A percentile compares a stretch with the other conserved stretches of the same genome.
phyloP scores from a whole-genome alignment of 441 rosid species.

The Isatis lusitanica region DNA sequence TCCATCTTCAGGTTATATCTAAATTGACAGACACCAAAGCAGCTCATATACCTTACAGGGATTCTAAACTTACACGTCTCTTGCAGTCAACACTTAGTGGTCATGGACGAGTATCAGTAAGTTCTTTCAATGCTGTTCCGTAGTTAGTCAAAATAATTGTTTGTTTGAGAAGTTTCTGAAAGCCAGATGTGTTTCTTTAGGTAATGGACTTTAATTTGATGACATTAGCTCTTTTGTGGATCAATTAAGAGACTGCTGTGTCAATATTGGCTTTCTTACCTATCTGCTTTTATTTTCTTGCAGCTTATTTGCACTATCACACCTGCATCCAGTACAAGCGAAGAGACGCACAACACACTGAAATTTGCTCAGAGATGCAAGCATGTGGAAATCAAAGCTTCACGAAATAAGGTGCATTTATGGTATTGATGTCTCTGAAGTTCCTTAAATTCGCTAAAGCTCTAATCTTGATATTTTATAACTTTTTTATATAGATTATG shows the following conservation, averaged over 20 bases:
- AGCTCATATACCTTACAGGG: slow-evolving; percentile 77
- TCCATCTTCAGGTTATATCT: slow-evolving; percentile 74
- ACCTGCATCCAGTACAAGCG: slow-evolving; percentile 86
- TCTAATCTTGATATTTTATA: slow-evolving; percentile 18
- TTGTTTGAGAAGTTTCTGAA: slow-evolving; percentile 15
- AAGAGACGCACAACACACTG: slow-evolving; percentile 95
- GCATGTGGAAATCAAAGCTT: slow-evolving; percentile 81
- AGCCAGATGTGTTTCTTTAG: slow-evolving; percentile 5
- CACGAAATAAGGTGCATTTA: slow-evolving; percentile 75
- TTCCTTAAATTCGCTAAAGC: slow-evolving; percentile 12
- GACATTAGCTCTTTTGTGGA: slow-evolving; percentile 12
- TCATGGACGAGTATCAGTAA: slow-evolving; percentile 83
- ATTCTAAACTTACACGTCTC: slow-evolving; percentile 78
- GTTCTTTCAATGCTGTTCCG: slow-evolving; percentile 13
- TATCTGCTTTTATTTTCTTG: slow-evolving; percentile 31
- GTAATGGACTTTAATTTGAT: slow-evolving; percentile 15
- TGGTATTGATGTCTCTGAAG: slow-evolving; percentile 22
- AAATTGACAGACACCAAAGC: slow-evolving; percentile 63
- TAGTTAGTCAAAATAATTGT: neutral
- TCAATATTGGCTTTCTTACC: slow-evolving; percentile 30
- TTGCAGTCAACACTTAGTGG: slow-evolving; percentile 81
- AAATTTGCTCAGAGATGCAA: slow-evolving; percentile 93
- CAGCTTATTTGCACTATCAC: slow-evolving; percentile 94
- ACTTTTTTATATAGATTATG: slow-evolving; percentile 53
- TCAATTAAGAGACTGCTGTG: slow-evolving; percentile 19